Evolutionary conservation across 225 moss, liverwort and hornwort genomes (phyloP).

Genomic region (Ulota crispa): DNA sequence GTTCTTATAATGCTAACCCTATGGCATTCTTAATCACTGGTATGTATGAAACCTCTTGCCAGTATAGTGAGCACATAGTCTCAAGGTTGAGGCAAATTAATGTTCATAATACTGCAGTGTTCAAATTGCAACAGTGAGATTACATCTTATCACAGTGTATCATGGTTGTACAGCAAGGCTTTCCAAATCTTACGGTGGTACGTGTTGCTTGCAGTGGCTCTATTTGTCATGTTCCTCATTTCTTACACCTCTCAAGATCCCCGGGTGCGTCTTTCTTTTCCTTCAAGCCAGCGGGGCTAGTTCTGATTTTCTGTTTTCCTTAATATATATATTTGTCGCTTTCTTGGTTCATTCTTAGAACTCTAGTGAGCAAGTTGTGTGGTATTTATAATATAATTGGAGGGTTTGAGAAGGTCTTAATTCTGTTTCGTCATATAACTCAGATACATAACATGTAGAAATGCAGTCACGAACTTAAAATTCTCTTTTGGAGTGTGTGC

Average conservation of each 20-base stretch:
- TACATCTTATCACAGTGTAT: background rate
- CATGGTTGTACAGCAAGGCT: background rate
- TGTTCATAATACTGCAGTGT: background rate
- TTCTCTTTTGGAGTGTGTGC: background rate
- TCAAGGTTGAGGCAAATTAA: background rate
- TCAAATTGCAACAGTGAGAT: background rate
- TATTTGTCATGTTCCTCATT: constrained; percentile 58
- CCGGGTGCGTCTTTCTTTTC: constrained; percentile 37
- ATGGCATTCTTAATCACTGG: constrained; percentile 60
- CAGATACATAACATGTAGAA: background rate
- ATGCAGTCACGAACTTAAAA: background rate
- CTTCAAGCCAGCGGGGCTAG: background rate
- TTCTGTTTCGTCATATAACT: background rate
- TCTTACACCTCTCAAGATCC: constrained; percentile 61
- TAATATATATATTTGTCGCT: background rate
- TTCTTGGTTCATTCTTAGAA: background rate
- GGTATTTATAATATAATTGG: background rate
- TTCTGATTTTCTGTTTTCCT: background rate
- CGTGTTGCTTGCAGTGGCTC: constrained; percentile 48
- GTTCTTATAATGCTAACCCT: constrained; percentile 56
- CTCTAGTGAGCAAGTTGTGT: background rate
- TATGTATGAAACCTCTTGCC: constrained; percentile 2
- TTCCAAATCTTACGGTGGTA: constrained; percentile 10
- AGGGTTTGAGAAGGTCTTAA: background rate
- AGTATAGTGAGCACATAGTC: background rate